Evolutionary conservation across 176 grass and related monocot genomes (phyloP).

Genomic region (Elaeis guineensis): DNA sequence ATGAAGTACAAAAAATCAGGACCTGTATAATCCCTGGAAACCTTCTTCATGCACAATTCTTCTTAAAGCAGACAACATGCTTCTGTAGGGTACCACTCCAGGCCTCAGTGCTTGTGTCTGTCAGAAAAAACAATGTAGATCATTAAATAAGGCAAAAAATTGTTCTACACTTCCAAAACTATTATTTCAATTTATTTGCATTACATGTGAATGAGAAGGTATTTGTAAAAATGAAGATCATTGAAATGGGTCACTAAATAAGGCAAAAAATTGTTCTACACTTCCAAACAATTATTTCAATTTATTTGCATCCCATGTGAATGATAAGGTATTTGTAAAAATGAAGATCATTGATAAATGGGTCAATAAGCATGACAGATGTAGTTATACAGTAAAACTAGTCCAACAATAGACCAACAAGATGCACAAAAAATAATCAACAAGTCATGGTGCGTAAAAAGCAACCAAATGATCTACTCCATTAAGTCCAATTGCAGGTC

Average conservation of each 20-base stretch:
- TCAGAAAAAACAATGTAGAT: constrained; percentile 3
- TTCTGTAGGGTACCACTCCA: constrained; percentile 41
- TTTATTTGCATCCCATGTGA: background rate
- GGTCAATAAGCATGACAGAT: too few relatives aligned
- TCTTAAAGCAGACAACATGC: constrained; percentile 57
- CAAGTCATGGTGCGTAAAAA: too few relatives aligned
- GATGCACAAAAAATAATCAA: too few relatives aligned
- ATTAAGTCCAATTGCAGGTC: too few relatives aligned
- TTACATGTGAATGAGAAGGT: too few relatives aligned
- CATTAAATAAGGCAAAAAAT: background rate
- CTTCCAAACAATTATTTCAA: background rate
- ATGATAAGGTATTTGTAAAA: too few relatives aligned
- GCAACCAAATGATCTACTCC: too few relatives aligned
- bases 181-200: constrained; percentile 5
- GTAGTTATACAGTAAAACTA: too few relatives aligned
- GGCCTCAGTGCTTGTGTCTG: constrained; percentile 68
- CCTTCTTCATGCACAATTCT: constrained; percentile 62
- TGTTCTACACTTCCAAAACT: background rate
- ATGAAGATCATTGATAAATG: too few relatives aligned
- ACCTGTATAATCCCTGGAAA: constrained; percentile 73
- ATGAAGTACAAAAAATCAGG: background rate
- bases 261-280: background rate
- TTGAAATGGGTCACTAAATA: too few relatives aligned
- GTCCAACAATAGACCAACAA: too few relatives aligned
- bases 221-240: too few relatives aligned